Evolutionary conservation across 2,329 filamentous ascomycete genomes (phyloP).

Genomic region (Camptophora hylomeconis): DNA sequence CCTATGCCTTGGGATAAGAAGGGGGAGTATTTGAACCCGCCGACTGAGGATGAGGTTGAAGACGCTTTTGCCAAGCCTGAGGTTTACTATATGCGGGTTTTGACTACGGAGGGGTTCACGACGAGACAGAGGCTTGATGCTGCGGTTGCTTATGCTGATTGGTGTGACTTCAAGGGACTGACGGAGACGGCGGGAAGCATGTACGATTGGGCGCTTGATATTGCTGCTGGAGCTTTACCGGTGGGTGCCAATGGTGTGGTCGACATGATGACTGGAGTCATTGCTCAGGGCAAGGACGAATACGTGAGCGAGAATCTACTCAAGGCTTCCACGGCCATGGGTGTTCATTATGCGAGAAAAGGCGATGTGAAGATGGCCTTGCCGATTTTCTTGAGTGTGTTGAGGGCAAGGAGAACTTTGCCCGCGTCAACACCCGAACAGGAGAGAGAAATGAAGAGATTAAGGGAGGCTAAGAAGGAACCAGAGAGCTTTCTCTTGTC

Average conservation of each 20-base stretch:
- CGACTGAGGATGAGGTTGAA: constrained; percentile 63
- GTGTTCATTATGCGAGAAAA: constrained; percentile 60
- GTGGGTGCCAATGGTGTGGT: constrained; percentile 29
- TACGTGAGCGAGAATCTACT: constrained; percentile 62
- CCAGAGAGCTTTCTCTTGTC: constrained; percentile 21
- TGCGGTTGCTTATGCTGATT: constrained; percentile 70
- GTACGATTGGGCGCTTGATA: constrained; percentile 63
- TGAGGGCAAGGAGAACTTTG: constrained; percentile 58
- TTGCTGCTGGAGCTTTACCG: constrained; percentile 48
- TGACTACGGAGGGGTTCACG: constrained; percentile 68
- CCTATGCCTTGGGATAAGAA: constrained; percentile 54
- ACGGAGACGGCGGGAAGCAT: constrained; percentile 55
- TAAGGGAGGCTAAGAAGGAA: constrained; percentile 18
- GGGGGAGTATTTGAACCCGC: constrained; percentile 31
- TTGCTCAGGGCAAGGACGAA: constrained; percentile 43
- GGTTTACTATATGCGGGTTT: constrained; percentile 65
- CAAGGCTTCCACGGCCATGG: constrained; percentile 60
- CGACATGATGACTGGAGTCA: constrained; percentile 48
- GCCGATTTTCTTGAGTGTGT: constrained; percentile 72
- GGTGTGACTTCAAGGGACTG: constrained; percentile 64
- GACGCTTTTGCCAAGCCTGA: constrained; percentile 58
- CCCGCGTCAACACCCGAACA: constrained; percentile 10
- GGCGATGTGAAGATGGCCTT: constrained; percentile 57
- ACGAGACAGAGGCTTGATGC: constrained; percentile 70
- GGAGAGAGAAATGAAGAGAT: constrained; percentile 10